Conservation (phyloP, 768 basidiomycete genomes). For the Chalciporus chontae region DNA sequence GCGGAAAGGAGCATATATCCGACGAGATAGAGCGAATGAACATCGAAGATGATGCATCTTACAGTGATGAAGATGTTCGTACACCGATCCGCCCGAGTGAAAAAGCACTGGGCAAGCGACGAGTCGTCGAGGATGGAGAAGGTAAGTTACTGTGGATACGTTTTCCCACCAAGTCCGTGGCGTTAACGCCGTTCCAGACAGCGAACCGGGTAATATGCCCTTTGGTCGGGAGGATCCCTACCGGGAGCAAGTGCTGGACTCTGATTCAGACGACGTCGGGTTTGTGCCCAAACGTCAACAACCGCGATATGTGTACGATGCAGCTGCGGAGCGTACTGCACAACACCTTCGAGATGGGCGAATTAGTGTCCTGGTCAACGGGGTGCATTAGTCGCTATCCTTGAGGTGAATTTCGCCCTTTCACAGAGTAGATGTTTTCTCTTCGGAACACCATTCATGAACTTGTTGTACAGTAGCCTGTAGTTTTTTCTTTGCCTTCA, state of each 20-base stretch:
- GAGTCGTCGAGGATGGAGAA: constrained; percentile 50
- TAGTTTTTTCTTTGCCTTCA: constrained; percentile 9
- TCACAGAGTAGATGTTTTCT: constrained; percentile 12
- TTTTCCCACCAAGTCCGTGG: background rate
- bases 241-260: constrained; percentile 38
- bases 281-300: constrained; percentile 42
- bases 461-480: constrained; percentile 26
- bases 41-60: constrained; percentile 18
- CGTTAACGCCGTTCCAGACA: constrained; percentile 24
- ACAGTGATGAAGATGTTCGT: constrained; percentile 30
- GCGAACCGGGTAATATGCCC: constrained; percentile 57
- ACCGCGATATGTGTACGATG: constrained; percentile 85
- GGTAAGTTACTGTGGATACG: constrained; percentile 32
- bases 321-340: constrained; percentile 76
- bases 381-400: constrained; percentile 41
- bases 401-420: background rate
- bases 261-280: constrained; percentile 46
- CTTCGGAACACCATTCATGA: constrained; percentile 14
- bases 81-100: constrained; percentile 66
- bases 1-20: constrained; percentile 20
- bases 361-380: constrained; percentile 36
- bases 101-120: constrained; percentile 86
- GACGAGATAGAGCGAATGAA: constrained; percentile 29
- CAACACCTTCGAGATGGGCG: constrained; percentile 49
- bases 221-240: constrained; percentile 37